Conservation (phyloP, 2,329 filamentous ascomycete species). For the Podosphaera aphanis region DNA sequence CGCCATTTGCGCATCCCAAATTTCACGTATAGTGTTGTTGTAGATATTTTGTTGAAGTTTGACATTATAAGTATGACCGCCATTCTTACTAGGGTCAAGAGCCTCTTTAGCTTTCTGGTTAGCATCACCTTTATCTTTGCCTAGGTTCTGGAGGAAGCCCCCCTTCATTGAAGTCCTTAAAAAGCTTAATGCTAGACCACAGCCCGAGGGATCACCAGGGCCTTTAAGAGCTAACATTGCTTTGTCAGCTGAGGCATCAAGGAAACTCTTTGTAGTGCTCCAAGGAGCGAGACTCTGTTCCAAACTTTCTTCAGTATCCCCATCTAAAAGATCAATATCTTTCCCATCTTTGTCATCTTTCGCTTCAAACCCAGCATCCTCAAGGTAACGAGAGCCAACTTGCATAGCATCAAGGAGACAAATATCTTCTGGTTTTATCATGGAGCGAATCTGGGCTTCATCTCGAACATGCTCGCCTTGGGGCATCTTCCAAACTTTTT, state of each 20-base stretch:
- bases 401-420: constrained; percentile 93
- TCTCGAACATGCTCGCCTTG: constrained; percentile 55
- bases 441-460: constrained; percentile 53
- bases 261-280: constrained; percentile 91
- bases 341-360: constrained; percentile 39
- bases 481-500: constrained; percentile 59
- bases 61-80: constrained; percentile 93
- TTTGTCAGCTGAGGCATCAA: constrained; percentile 80
- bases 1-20: constrained; percentile 72
- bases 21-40: constrained; percentile 69
- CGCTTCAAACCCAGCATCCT: constrained; percentile 69
- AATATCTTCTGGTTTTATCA: constrained; percentile 90
- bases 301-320: constrained; percentile 24
- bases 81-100: constrained; percentile 69
- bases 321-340: constrained; percentile 35
- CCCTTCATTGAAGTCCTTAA: constrained; percentile 98
- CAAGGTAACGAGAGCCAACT: constrained; percentile 71
- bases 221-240: constrained; percentile 92
- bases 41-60: constrained; percentile 84
- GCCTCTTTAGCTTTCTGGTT: constrained; percentile 40
- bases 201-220: constrained; percentile 80
- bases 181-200: constrained; percentile 87
- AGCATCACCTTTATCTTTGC: constrained; percentile 20
- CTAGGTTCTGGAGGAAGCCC: constrained; percentile 63
- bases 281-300: constrained; percentile 84